A percentile compares a stretch with the other conserved stretches of the same genome.
These are phyloP conservation scores for Solanum neorickii DNA, from an alignment of 257 asterid genomes.

Conservation along the genomic window DNA sequence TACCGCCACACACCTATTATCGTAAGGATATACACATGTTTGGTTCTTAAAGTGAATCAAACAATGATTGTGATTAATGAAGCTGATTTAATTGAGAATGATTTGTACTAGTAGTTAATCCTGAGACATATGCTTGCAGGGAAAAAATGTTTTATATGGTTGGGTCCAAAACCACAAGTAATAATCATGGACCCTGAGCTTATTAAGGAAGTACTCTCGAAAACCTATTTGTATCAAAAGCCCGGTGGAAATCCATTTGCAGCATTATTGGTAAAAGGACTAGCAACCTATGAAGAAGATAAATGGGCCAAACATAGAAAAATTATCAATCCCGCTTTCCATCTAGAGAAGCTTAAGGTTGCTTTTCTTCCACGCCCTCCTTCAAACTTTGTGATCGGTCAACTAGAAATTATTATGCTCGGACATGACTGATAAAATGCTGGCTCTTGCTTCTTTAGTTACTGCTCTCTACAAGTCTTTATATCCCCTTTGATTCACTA, in stretches of 20 bases:
- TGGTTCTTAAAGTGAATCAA: not conserved
- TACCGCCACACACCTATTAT: not conserved
- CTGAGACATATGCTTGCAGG: conserved; percentile 17
- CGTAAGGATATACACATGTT: not conserved
- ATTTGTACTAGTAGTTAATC: not conserved
- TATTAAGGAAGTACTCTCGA: conserved; percentile 32
- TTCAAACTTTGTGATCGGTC: not conserved
- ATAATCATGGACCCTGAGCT: conserved; percentile 30
- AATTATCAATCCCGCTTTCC: conserved; percentile 9
- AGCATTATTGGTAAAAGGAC: conserved; percentile 25
- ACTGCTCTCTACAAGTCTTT: not conserved
- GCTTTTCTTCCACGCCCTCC: not conserved
- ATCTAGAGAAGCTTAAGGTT: not conserved
- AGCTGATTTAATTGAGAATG: not conserved
- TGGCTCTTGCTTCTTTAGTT: not conserved
- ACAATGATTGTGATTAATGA: not conserved
- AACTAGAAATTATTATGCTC: not conserved
- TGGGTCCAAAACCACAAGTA: conserved; percentile 41
- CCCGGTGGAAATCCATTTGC: conserved; percentile 19
- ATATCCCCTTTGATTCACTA: not conserved
- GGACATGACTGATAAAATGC: not conserved
- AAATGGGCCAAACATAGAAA: conserved; percentile 58
- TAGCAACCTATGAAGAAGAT: conserved; percentile 17
- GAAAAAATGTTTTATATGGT: conserved; percentile 29
- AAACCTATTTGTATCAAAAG: conserved; percentile 21